These are phyloP conservation scores for Cladosporium austrohemisphaericum DNA, from an alignment of 2,329 filamentous ascomycete genomes.

Conservation along the genomic window DNA sequence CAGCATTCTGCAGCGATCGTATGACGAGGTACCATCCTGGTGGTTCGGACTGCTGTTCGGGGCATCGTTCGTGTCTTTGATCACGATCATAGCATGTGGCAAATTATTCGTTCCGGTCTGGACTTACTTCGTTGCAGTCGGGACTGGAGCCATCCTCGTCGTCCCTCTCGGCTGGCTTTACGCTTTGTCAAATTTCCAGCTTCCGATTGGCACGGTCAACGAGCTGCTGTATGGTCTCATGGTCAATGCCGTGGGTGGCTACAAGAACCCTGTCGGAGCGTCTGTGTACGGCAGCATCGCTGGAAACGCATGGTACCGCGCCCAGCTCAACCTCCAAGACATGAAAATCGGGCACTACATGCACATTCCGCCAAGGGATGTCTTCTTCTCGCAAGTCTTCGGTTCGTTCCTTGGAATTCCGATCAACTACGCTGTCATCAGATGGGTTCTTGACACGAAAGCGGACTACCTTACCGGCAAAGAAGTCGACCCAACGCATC, in stretches of 20 bases:
- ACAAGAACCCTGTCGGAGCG: constrained; percentile 57
- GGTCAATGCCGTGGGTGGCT: constrained; percentile 49
- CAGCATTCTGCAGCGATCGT: constrained; percentile 56
- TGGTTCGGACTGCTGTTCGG: constrained; percentile 55
- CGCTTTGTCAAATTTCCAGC: constrained; percentile 54
- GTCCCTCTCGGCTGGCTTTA: constrained; percentile 59
- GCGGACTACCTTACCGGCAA: constrained; percentile 41
- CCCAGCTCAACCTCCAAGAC: constrained; percentile 58
- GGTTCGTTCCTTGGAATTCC: constrained; percentile 57
- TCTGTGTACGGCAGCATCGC: constrained; percentile 56
- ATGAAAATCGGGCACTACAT: constrained; percentile 64
- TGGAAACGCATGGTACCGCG: constrained; percentile 58
- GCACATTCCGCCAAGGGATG: constrained; percentile 56
- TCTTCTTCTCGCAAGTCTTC: constrained; percentile 61
- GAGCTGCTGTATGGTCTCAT: constrained; percentile 59
- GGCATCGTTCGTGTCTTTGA: constrained; percentile 47
- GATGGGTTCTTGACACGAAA: constrained; percentile 58
- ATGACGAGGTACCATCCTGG: constrained; percentile 57
- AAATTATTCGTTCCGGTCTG: constrained; percentile 57
- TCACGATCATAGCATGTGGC: constrained; percentile 50
- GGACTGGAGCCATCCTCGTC: constrained; percentile 53
- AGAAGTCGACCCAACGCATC: constrained; percentile 53
- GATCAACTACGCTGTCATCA: constrained; percentile 59
- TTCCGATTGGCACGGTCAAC: constrained; percentile 57
- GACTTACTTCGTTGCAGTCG: constrained; percentile 57